Conservation (phyloP, 1,139 yeast genomes). For the Yamadazyma atmosphaerica region DNA sequence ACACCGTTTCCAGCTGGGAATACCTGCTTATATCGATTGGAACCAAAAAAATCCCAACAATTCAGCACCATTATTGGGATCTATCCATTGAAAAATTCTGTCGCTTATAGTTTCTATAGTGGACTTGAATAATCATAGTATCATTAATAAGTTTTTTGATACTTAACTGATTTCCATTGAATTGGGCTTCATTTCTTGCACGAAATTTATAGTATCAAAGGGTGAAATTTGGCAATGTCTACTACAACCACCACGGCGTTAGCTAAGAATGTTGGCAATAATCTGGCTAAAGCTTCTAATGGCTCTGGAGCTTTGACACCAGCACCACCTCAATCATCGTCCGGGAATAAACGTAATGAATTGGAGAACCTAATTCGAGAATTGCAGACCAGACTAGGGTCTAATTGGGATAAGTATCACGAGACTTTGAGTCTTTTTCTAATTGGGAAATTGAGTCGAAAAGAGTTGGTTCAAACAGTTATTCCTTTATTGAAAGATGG, state of each 20-base stretch:
- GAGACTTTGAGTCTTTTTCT: conserved; percentile 73
- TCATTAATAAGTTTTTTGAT: no score
- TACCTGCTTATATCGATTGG: background rate
- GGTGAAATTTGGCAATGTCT: background rate
- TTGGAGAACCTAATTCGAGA: conserved; percentile 72
- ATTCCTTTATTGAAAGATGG: conserved; percentile 55
- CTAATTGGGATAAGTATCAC: conserved; percentile 84
- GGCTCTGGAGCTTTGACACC: background rate
- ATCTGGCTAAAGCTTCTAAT: background rate
- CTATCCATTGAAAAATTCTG: no score
- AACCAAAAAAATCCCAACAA: background rate
- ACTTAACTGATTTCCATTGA: no score
- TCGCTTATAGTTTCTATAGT: no score
- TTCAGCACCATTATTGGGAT: background rate
- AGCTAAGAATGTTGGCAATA: background rate
- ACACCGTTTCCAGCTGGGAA: background rate
- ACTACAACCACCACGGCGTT: background rate
- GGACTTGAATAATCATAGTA: no score
- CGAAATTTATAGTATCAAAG: background rate
- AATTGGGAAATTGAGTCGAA: conserved; percentile 75
- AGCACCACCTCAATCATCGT: background rate
- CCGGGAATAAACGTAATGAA: conserved; percentile 54
- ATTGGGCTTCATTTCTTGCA: background rate
- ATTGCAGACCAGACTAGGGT: conserved; percentile 70
- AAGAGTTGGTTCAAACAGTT: conserved; percentile 63